phyloP scores from a whole-genome alignment of 495 filamentous ascomycete genomes.

The Lasiosphaeris hirsuta region DNA sequence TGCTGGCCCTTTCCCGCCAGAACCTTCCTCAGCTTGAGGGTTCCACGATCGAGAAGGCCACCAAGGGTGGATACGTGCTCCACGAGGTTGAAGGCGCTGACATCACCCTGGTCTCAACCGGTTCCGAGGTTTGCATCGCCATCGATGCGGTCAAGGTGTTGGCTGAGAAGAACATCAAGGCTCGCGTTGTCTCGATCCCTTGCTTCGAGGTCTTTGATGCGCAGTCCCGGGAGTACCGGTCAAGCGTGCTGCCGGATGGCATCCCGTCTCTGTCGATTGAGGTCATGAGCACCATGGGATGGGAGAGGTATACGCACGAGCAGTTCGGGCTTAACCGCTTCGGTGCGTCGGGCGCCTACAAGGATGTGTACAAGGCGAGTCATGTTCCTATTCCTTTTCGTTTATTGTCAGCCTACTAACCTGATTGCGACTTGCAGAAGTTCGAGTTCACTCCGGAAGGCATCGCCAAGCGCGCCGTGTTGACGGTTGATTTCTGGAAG shows the following conservation, averaged over 20 bases:
- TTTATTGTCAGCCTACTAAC: slow-evolving; percentile 10
- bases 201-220: slow-evolving; percentile 97
- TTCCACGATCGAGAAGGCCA: slow-evolving; percentile 78
- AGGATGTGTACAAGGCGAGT: slow-evolving; percentile 92
- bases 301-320: slow-evolving; percentile 98
- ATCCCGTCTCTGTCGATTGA: slow-evolving; percentile 93
- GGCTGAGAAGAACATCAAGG: slow-evolving; percentile 84
- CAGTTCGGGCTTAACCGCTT: slow-evolving; percentile 99
- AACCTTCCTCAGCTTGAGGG: slow-evolving; percentile 97
- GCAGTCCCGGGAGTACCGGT: slow-evolving; percentile 89
- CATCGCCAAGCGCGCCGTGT: slow-evolving; percentile 86
- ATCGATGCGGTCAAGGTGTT: slow-evolving; percentile 88
- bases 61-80: slow-evolving; percentile 92
- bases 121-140: slow-evolving; percentile 92
- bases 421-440: slow-evolving; percentile 56
- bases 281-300: slow-evolving; percentile 87
- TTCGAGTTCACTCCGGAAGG: slow-evolving; percentile 99
- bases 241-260: slow-evolving; percentile 86
- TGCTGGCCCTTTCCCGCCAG: slow-evolving; percentile 93
- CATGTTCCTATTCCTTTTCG: background rate
- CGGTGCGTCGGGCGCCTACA: slow-evolving; percentile 93
- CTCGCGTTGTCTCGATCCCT: slow-evolving; percentile 92
- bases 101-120: slow-evolving; percentile 90
- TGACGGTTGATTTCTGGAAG: slow-evolving; percentile 97
- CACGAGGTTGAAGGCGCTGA: slow-evolving; percentile 80